Evolutionary conservation across 495 filamentous ascomycete species (phyloP).

Genomic region (Durotheca rogersii): DNA sequence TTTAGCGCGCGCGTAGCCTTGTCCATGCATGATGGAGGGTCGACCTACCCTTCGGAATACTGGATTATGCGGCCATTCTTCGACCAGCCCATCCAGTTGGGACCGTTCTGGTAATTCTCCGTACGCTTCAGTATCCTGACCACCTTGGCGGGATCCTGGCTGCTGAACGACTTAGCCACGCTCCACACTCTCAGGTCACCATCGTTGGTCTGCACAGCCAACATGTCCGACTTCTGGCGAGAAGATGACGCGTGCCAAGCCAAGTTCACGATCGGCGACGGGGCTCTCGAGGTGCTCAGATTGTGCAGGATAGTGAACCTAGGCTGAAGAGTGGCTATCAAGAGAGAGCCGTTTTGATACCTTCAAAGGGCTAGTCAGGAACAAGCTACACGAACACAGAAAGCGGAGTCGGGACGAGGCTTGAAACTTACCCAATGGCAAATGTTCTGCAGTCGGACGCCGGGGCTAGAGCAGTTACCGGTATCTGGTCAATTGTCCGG

Average conservation of each 20-base stretch:
- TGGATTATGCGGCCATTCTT: slow-evolving; percentile 96
- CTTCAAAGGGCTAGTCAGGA: slow-evolving; percentile 51
- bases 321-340: slow-evolving; percentile 85
- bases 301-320: slow-evolving; percentile 95
- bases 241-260: slow-evolving; percentile 98
- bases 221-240: slow-evolving; percentile 96
- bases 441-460: slow-evolving; percentile 92
- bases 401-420: background rate
- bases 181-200: slow-evolving; percentile 97
- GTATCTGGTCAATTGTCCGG: slow-evolving; percentile 85
- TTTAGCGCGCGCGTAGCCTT: slow-evolving; percentile 43
- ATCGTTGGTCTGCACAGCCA: slow-evolving; percentile 87
- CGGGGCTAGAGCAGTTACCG: slow-evolving; percentile 88
- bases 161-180: slow-evolving; percentile 78
- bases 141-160: slow-evolving; percentile 74
- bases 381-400: slow-evolving; percentile 12
- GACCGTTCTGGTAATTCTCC: slow-evolving; percentile 70
- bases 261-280: slow-evolving; percentile 85
- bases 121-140: slow-evolving; percentile 82
- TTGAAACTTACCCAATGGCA: slow-evolving; percentile 78
- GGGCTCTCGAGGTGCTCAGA: slow-evolving; percentile 74
- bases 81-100: slow-evolving; percentile 97
- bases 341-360: slow-evolving; percentile 91
- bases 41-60: slow-evolving; percentile 84
- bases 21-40: slow-evolving; percentile 17